These are phyloP conservation scores for Boletus subparvulus DNA, from an alignment of 768 basidiomycete species.

Conservation along the genomic window DNA sequence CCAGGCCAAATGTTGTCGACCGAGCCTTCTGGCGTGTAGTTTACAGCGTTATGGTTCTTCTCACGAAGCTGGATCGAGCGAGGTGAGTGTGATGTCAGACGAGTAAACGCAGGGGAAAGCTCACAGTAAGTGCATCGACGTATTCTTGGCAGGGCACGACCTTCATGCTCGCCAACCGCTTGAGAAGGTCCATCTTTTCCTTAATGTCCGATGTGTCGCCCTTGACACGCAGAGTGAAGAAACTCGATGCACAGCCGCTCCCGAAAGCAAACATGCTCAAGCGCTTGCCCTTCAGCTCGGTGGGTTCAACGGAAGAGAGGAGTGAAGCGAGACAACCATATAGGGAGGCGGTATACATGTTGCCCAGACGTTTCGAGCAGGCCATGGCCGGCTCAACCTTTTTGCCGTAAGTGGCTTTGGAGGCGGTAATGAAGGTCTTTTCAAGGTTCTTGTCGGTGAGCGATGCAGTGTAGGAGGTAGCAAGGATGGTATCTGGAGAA, in stretches of 20 bases:
- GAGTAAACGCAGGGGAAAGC: slow-evolving; percentile 19
- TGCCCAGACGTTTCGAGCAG: slow-evolving; percentile 88
- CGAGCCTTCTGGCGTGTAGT: slow-evolving; percentile 82
- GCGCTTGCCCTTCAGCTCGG: slow-evolving; percentile 75
- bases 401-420: slow-evolving; percentile 70
- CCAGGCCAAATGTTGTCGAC: slow-evolving; percentile 94
- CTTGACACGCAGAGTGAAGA: slow-evolving; percentile 86
- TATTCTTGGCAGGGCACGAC: slow-evolving; percentile 93
- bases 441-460: slow-evolving; percentile 94
- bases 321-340: slow-evolving; percentile 93
- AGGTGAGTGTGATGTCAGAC: neutral
- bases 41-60: slow-evolving; percentile 89
- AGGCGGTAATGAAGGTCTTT: slow-evolving; percentile 85
- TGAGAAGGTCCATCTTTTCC: slow-evolving; percentile 76
- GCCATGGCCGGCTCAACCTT: slow-evolving; percentile 83
- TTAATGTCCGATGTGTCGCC: slow-evolving; percentile 83
- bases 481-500: slow-evolving; percentile 67
- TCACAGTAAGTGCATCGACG: slow-evolving; percentile 74
- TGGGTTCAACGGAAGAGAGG: slow-evolving; percentile 68
- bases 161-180: slow-evolving; percentile 79
- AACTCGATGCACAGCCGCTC: slow-evolving; percentile 89
- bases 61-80: slow-evolving; percentile 73
- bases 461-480: slow-evolving; percentile 65
- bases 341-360: slow-evolving; percentile 98
- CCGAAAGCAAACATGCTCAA: slow-evolving; percentile 97